Conservation (phyloP, 2,329 filamentous ascomycete species). For the Ophiostoma fasciatum region DNA sequence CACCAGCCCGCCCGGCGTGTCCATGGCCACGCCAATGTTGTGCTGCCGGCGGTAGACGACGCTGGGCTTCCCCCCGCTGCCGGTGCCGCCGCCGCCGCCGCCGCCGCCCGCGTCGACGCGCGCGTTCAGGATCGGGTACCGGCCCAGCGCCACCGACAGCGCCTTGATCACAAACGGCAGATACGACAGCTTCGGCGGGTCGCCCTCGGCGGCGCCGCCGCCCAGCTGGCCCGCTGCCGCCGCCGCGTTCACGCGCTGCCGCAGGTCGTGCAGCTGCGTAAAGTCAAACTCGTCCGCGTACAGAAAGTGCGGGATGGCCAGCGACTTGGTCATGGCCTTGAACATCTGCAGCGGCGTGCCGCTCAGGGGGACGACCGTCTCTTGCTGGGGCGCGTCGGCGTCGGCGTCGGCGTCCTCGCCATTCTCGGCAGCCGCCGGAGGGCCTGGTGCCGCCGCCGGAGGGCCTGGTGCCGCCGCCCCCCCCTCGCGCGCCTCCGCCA, state of each 20-base stretch:
- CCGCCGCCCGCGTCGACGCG: constrained; percentile 45
- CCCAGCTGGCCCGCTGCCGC: constrained; percentile 23
- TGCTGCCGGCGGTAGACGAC: constrained; percentile 70
- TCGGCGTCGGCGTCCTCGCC: constrained; percentile 14
- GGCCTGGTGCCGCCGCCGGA: too few species aligned
- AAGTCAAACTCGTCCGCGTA: constrained; percentile 87
- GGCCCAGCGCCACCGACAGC: constrained; percentile 66
- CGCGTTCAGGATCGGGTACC: constrained; percentile 78
- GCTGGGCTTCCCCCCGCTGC: too few species aligned
- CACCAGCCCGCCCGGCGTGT: constrained; percentile 74
- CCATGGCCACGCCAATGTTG: constrained; percentile 93
- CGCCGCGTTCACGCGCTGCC: constrained; percentile 58
- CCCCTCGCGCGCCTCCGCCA: constrained; percentile 27
- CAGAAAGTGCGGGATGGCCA: constrained; percentile 87
- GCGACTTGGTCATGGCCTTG: constrained; percentile 87
- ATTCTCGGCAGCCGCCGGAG: neutral
- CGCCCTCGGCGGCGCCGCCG: neutral
- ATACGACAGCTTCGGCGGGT: constrained; percentile 57
- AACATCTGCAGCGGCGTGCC: constrained; percentile 87
- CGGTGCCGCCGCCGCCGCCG: too few species aligned
- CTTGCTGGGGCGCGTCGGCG: constrained; percentile 37
- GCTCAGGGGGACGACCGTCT: constrained; percentile 56
- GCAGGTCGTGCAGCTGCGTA: constrained; percentile 55
- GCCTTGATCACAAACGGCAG: constrained; percentile 95
- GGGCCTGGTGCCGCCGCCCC: too few species aligned